phyloP scores from a whole-genome alignment of 805 yeast species.

The Yarrowia keelungensis region DNA sequence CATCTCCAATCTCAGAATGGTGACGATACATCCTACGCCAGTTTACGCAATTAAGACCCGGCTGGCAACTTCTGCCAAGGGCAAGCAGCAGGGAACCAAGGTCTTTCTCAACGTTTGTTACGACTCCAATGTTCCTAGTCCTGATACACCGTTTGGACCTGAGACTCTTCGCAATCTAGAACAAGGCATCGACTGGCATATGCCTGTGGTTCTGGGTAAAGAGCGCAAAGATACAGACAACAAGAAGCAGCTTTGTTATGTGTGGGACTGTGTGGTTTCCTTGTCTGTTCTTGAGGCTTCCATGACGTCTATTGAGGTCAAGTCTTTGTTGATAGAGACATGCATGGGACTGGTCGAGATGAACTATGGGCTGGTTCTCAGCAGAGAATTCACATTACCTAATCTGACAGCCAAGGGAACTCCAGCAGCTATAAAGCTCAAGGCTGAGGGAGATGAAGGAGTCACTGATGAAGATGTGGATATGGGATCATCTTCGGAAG shows the following conservation, averaged over 20 bases:
- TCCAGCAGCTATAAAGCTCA: slow-evolving; percentile 52
- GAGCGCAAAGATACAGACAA: slow-evolving; percentile 67
- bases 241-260: slow-evolving; percentile 64
- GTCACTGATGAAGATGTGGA: slow-evolving; percentile 5
- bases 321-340: slow-evolving; percentile 78
- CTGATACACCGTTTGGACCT: slow-evolving; percentile 61
- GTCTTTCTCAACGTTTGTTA: slow-evolving; percentile 82
- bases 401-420: slow-evolving; percentile 76
- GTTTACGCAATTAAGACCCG: slow-evolving; percentile 77
- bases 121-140: slow-evolving; percentile 68
- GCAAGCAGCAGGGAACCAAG: slow-evolving; percentile 56
- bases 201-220: slow-evolving; percentile 76
- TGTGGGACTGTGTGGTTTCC: slow-evolving; percentile 82
- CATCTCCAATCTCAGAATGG: slow-evolving; percentile 8
- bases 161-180: slow-evolving; percentile 65
- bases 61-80: slow-evolving; percentile 50
- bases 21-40: slow-evolving; percentile 59
- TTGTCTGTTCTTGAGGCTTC: slow-evolving; percentile 68
- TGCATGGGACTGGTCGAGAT: slow-evolving; percentile 81
- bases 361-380: slow-evolving; percentile 58
- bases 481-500: slow-evolving; percentile 20
- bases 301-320: slow-evolving; percentile 62
- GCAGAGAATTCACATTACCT: slow-evolving; percentile 69
- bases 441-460: slow-evolving; percentile 15
- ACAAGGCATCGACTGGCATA: slow-evolving; percentile 79